phyloP scores from a whole-genome alignment of 1,284 basidiomycete genomes.

The Leccinum solheimii region DNA sequence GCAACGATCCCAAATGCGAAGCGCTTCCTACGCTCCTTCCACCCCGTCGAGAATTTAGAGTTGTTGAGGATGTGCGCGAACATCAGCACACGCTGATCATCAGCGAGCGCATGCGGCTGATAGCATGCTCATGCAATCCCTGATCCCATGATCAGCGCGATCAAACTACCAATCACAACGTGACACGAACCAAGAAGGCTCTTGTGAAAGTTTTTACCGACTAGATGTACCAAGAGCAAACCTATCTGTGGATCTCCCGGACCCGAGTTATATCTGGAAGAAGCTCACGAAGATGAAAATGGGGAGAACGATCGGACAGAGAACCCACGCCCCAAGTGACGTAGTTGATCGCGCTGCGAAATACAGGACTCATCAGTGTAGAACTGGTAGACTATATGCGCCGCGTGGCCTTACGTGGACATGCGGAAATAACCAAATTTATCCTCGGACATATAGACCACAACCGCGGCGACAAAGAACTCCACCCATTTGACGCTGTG shows the following conservation, averaged over 20 bases:
- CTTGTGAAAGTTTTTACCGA: conserved; percentile 88
- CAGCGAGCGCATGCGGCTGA: conserved; percentile 79
- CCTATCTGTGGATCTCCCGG: conserved; percentile 99
- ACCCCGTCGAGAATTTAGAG: too few species aligned
- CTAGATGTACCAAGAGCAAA: conserved; percentile 93
- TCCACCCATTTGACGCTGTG: conserved; percentile 94
- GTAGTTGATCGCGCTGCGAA: conserved; percentile 73
- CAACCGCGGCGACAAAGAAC: conserved; percentile 91
- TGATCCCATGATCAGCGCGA: conserved; percentile 31
- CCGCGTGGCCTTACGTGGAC: conserved; percentile 61
- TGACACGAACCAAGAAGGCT: conserved; percentile 76
- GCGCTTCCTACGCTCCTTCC: too few species aligned
- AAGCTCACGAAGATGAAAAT: conserved; percentile 89
- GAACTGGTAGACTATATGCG: not conserved
- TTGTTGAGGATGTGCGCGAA: too few species aligned
- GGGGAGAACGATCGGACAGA: conserved; percentile 87
- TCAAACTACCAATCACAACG: not conserved
- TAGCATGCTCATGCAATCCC: conserved; percentile 74
- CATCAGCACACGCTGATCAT: conserved; percentile 61
- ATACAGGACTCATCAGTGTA: conserved; percentile 10
- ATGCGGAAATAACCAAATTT: conserved; percentile 97
- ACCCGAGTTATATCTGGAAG: conserved; percentile 96
- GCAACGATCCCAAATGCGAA: too few species aligned
- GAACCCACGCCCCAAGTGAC: conserved; percentile 87
- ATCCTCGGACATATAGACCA: conserved; percentile 99